Percentiles rank a stretch among this genome's conserved stretches.
These are phyloP conservation scores for Dentipellis fragilis DNA, from an alignment of 768 basidiomycete species.

Conservation along the genomic window DNA sequence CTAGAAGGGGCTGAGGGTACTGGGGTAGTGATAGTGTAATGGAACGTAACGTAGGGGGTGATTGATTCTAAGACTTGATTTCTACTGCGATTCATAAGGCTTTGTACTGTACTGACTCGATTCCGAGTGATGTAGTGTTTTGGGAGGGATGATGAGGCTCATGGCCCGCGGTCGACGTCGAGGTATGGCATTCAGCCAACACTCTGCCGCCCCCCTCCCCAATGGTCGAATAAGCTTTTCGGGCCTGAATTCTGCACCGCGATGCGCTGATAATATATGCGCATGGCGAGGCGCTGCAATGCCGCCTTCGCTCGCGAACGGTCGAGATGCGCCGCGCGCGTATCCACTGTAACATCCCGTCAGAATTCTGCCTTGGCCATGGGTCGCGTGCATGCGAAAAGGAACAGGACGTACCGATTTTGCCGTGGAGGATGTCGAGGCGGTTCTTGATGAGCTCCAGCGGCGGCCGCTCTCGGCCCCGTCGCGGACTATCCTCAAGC, in stretches of 20 bases:
- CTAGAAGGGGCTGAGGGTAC: too few species aligned
- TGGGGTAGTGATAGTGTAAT: neutral
- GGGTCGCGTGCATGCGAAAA: neutral
- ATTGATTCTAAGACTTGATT: too few species aligned
- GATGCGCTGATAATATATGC: constrained; percentile 51
- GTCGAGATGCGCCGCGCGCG: constrained; percentile 65
- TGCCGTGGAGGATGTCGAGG: constrained; percentile 45
- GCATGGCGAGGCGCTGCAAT: constrained; percentile 53
- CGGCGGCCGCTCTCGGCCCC: constrained; percentile 26
- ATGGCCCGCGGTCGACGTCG: neutral
- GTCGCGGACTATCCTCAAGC: constrained; percentile 17
- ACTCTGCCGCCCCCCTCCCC: constrained; percentile 2
- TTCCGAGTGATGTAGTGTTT: neutral
- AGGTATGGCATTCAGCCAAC: neutral
- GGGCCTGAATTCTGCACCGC: constrained; percentile 20
- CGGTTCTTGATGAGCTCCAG: constrained; percentile 38
- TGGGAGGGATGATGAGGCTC: neutral
- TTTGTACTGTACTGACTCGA: neutral
- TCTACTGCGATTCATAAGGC: neutral
- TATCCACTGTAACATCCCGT: constrained; percentile 39
- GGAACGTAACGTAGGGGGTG: neutral
- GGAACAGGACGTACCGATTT: constrained; percentile 41
- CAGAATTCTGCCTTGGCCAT: neutral
- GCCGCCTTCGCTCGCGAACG: constrained; percentile 65
- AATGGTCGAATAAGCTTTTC: constrained; percentile 3